A percentile compares a stretch with the other conserved stretches of the same genome.
Conservation (phyloP, 352 stramenopile genomes). For the Proteromonas lacertae region DNA sequence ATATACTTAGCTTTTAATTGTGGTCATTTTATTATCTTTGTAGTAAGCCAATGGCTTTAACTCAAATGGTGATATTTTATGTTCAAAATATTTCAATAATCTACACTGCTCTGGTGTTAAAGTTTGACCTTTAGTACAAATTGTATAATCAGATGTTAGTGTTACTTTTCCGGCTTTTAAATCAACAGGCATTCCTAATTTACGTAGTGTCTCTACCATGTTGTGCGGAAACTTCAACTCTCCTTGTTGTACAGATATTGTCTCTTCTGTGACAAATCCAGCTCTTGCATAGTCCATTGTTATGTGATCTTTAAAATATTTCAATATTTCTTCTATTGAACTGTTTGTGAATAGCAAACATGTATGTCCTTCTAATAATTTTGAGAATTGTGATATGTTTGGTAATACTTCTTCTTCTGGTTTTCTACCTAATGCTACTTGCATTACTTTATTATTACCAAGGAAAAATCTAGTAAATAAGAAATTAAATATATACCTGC, state of each 20-base stretch:
- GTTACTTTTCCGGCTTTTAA: constrained; percentile 70
- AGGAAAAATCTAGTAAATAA: constrained; percentile 57
- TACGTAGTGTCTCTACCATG: constrained; percentile 77
- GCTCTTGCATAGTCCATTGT: constrained; percentile 65
- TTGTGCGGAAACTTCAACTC: constrained; percentile 63
- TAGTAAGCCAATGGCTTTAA: constrained; percentile 25
- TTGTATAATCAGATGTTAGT: constrained; percentile 47
- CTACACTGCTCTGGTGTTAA: constrained; percentile 74
- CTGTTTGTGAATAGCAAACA: constrained; percentile 75
- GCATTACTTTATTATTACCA: constrained; percentile 94
- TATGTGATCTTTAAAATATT: constrained; percentile 53
- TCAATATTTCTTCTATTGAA: constrained; percentile 29
- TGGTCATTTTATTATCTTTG: constrained; percentile 13
- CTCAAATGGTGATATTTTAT: constrained; percentile 23
- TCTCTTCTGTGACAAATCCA: constrained; percentile 47
- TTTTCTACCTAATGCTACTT: constrained; percentile 61
- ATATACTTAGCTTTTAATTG: constrained; percentile 2
- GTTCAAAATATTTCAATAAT: constrained; percentile 40
- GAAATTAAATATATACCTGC: constrained; percentile 12
- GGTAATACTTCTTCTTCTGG: constrained; percentile 46
- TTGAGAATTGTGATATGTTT: neutral
- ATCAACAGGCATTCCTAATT: constrained; percentile 68
- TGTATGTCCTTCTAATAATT: constrained; percentile 41
- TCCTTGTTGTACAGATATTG: constrained; percentile 40
- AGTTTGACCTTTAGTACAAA: constrained; percentile 66